Evolutionary conservation across 768 basidiomycete species (phyloP), one percentile per base, ranked within the genome.

Genomic region (Tremella yokohamensis): DNA sequence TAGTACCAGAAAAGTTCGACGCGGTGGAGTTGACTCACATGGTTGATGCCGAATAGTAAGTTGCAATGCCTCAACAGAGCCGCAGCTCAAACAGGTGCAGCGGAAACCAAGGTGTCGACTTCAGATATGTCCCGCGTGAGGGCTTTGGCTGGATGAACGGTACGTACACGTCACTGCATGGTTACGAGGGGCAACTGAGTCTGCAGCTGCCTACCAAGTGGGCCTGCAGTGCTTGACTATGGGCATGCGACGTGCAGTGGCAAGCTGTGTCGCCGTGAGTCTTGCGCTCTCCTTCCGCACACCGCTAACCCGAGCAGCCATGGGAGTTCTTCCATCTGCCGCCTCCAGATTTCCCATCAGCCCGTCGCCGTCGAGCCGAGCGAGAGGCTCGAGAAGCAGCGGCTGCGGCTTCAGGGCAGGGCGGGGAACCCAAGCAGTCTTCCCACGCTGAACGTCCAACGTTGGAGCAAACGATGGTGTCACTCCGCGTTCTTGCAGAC

Each of bases 81-180:
- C 11, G 11, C 29, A 34, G 29, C 29, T 34, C 29, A 34, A 34
- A 34, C 11, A 26, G 22, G 40, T 16, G 39, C 52, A 62, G 62
- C 57, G 68, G 68, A 11, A 74, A 74, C 61, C 77, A 79, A 64
- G 94, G 94, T 49, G 82, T 94, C 66, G 94, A 99, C 80, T 99
- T 99, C 80, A 90, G 93, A 79, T 86, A 93, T 83, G 88, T 97
- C 44, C 93, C 93, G 50, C 84, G 92, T 13, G 94, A 98, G 78
- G 94, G 94, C 54, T 99, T 98, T 73, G 94, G 94, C 8, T 97
- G 92, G 94, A 96, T 92, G 88, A 94, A 94, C 62, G 82, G 90
- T 90, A 68, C 60, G 85, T 79, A 11, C 39, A 37, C 11, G 1
- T 42, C 15, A 34, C 6, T 7, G 22, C 0, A 22, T 11, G 34